Evolutionary conservation across 1,284 basidiomycete species (phyloP).

Genomic region (Pyrrhoderma noxium): DNA sequence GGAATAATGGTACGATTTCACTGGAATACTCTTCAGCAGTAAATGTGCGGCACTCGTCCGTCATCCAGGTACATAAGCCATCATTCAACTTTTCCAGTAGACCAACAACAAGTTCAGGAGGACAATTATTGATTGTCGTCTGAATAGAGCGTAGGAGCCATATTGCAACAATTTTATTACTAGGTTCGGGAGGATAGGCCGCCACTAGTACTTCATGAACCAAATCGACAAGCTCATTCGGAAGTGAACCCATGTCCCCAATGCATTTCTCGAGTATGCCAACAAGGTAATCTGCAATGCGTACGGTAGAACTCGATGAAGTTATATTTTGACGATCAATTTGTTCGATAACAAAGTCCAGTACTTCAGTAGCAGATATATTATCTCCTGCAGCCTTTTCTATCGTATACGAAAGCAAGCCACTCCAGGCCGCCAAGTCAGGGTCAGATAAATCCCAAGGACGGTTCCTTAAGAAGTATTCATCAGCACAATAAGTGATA

Average conservation of each 20-base stretch:
- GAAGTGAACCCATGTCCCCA: constrained; percentile 35
- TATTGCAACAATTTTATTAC: constrained; percentile 42
- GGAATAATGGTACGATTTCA: constrained; percentile 25
- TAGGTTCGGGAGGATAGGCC: constrained; percentile 60
- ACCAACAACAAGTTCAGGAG: constrained; percentile 35
- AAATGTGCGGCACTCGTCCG: constrained; percentile 47
- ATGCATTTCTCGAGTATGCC: constrained; percentile 44
- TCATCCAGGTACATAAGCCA: constrained; percentile 54
- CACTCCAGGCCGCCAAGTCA: constrained; percentile 52
- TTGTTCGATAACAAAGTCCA: constrained; percentile 45
- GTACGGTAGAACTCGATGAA: constrained; percentile 34
- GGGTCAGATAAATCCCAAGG: constrained; percentile 48
- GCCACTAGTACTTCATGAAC: constrained; percentile 49
- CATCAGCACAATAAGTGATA: constrained; percentile 7
- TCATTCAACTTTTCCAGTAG: constrained; percentile 45
- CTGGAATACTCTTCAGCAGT: constrained; percentile 45
- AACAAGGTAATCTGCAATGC: constrained; percentile 53
- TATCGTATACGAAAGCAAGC: constrained; percentile 42
- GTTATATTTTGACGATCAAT: constrained; percentile 41
- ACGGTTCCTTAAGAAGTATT: constrained; percentile 33
- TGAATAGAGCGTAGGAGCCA: constrained; percentile 57
- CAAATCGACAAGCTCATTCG: constrained; percentile 44
- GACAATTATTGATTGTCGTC: constrained; percentile 46
- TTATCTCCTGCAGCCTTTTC: constrained; percentile 53
- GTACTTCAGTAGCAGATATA: constrained; percentile 40